Percentiles rank a stretch among this genome's conserved stretches.
Evolutionary conservation across 257 asterid genomes (phyloP).

Genomic region (Penstemon davidsonii): DNA sequence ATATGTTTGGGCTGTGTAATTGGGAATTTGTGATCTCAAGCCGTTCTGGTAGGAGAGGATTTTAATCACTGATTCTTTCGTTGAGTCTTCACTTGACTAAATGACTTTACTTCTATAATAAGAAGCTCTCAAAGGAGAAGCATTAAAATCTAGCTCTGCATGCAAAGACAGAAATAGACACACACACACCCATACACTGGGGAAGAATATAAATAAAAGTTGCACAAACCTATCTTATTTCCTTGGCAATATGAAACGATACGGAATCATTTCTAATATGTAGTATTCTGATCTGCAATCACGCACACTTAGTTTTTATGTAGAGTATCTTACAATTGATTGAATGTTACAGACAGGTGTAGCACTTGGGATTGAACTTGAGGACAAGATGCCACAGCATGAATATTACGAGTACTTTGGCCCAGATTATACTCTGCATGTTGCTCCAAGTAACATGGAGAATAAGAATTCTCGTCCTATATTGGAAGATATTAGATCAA

Average conservation of each 20-base stretch:
- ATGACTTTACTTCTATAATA: neutral
- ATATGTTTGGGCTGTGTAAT: neutral
- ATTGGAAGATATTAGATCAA: slow-evolving; percentile 46
- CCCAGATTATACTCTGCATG: slow-evolving; percentile 53
- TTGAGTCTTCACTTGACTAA: neutral
- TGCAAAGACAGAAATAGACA: no score
- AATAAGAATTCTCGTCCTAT: slow-evolving; percentile 49
- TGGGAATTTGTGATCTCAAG: neutral
- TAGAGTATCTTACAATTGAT: neutral
- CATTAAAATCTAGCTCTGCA: neutral
- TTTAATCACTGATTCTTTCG: neutral
- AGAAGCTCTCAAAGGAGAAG: neutral
- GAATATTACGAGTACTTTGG: slow-evolving; percentile 59
- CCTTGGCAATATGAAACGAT: neutral
- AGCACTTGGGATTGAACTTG: slow-evolving; percentile 57
- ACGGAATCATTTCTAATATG: neutral
- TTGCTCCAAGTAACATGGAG: slow-evolving; percentile 60
- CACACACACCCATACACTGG: neutral
- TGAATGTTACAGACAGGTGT: slow-evolving; percentile 46
- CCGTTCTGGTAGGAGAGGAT: neutral
- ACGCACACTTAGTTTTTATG: neutral
- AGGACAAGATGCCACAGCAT: slow-evolving; percentile 51
- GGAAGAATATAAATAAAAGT: neutral
- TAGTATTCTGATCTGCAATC: no score
- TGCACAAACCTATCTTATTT: neutral